Evolutionary conservation across 768 basidiomycete genomes (phyloP).

Genomic region (Porphyrellus cyaneotinctus): DNA sequence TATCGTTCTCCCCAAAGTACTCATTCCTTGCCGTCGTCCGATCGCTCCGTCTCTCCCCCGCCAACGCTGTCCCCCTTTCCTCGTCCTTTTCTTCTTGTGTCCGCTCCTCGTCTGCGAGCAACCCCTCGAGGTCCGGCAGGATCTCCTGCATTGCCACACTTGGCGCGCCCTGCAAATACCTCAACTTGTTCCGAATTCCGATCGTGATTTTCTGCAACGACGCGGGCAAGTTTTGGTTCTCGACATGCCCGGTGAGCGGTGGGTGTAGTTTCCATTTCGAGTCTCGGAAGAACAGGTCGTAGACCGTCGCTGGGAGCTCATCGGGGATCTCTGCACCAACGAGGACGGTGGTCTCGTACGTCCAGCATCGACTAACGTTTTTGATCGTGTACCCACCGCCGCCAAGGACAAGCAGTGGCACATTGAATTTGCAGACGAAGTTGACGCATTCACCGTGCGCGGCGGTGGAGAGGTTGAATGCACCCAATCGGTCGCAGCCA

Average conservation of each 20-base stretch:
- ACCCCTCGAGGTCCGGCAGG: constrained; percentile 82
- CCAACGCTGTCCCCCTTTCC: constrained; percentile 53
- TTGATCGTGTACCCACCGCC: constrained; percentile 97
- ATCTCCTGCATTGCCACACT: constrained; percentile 96
- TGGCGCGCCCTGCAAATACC: constrained; percentile 94
- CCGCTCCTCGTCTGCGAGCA: constrained; percentile 69
- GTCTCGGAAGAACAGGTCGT: constrained; percentile 90
- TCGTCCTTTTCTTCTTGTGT: constrained; percentile 68
- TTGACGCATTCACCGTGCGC: constrained; percentile 98
- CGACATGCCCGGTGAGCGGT: constrained; percentile 84
- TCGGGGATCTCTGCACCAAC: constrained; percentile 81
- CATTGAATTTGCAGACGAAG: constrained; percentile 88
- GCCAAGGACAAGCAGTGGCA: constrained; percentile 88
- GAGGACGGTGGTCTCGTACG: constrained; percentile 94
- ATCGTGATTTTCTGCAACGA: constrained; percentile 86
- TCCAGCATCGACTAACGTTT: constrained; percentile 98
- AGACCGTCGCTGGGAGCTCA: constrained; percentile 83
- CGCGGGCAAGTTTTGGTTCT: constrained; percentile 85
- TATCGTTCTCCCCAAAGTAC: constrained; percentile 67
- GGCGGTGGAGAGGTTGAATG: constrained; percentile 96
- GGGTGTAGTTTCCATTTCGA: constrained; percentile 92
- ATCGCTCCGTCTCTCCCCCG: constrained; percentile 51
- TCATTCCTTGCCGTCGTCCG: constrained; percentile 57
- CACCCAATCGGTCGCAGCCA: constrained; percentile 90
- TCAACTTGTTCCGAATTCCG: constrained; percentile 78